Conservation (phyloP, 1,139 yeast species). For the Spathaspora sp. region DNA sequence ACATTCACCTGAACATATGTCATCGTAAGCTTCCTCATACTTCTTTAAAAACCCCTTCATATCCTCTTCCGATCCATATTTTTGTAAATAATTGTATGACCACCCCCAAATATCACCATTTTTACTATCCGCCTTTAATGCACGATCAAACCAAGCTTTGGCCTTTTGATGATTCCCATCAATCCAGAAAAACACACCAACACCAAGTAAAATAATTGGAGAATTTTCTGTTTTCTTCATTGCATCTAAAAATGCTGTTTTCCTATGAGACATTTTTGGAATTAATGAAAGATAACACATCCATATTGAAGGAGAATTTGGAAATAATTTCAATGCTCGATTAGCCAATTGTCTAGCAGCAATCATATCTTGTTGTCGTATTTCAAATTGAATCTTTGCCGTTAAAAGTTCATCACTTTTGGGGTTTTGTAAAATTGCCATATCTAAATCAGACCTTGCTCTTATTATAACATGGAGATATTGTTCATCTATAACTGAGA, state of each 20-base stretch:
- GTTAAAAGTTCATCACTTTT: slow-evolving; percentile 53
- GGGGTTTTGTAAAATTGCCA: slow-evolving; percentile 58
- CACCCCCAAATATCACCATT: slow-evolving; percentile 84
- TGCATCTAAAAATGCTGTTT: slow-evolving; percentile 70
- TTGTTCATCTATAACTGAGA: slow-evolving; percentile 51
- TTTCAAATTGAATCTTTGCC: slow-evolving; percentile 61
- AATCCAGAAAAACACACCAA: slow-evolving; percentile 69
- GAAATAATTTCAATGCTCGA: slow-evolving; percentile 60
- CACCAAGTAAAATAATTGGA: slow-evolving; percentile 55
- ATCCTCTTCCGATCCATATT: slow-evolving; percentile 25
- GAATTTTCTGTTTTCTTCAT: slow-evolving; percentile 64
- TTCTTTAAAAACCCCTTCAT: slow-evolving; percentile 16
- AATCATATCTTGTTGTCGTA: slow-evolving; percentile 41
- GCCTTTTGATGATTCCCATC: slow-evolving; percentile 69
- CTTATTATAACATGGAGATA: slow-evolving; percentile 41
- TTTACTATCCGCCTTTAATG: slow-evolving; percentile 48
- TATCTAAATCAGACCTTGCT: slow-evolving; percentile 74
- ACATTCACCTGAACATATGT: slow-evolving; percentile 56
- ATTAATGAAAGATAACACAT: slow-evolving; percentile 53
- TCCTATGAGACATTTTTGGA: slow-evolving; percentile 56
- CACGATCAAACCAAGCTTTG: slow-evolving; percentile 72
- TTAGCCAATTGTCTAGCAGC: slow-evolving; percentile 60
- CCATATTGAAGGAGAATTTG: slow-evolving; percentile 64
- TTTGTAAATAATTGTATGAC: slow-evolving; percentile 44
- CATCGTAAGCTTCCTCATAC: slow-evolving; percentile 33